phyloP scores from a whole-genome alignment of 2,329 filamentous ascomycete species.

The Alternaria conjuncta region DNA sequence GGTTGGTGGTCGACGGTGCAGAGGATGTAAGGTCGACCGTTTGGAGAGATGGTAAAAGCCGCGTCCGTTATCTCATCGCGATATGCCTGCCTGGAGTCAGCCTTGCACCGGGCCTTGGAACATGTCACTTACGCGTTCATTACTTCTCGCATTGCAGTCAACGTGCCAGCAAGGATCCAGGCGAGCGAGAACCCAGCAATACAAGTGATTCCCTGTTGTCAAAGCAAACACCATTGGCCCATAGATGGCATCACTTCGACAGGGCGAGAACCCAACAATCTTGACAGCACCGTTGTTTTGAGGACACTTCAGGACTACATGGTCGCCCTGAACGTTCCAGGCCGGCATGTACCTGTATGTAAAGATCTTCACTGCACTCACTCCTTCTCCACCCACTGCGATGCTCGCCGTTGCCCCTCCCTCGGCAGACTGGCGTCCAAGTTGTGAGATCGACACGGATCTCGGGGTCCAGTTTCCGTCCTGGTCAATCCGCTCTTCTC shows the following conservation, averaged over 20 bases:
- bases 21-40: constrained; percentile 21
- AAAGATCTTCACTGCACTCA: constrained; percentile 28
- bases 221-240: constrained; percentile 21
- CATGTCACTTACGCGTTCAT: constrained; percentile 15
- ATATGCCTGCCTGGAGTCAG: constrained; percentile 19
- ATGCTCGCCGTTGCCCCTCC: constrained; percentile 18
- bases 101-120: neutral
- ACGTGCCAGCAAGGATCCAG: constrained; percentile 13
- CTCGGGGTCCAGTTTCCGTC: constrained; percentile 22
- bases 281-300: constrained; percentile 21
- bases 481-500: constrained; percentile 16
- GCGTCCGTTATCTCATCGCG: constrained; percentile 24
- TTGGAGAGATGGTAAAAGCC: constrained; percentile 19
- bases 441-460: constrained; percentile 23
- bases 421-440: constrained; percentile 1
- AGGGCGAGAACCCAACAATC: constrained; percentile 24
- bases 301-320: constrained; percentile 16
- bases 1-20: constrained; percentile 25
- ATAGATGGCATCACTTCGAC: constrained; percentile 1
- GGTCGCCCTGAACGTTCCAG: constrained; percentile 17
- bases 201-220: constrained; percentile 21
- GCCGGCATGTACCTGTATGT: constrained; percentile 11
- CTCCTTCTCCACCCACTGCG: constrained; percentile 27
- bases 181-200: constrained; percentile 22
- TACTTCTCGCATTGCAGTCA: constrained; percentile 12